Evolutionary conservation across 306 rosid genomes (phyloP), one percentile per base, ranked within the genome.

Genomic region (Trifolium pratense): DNA sequence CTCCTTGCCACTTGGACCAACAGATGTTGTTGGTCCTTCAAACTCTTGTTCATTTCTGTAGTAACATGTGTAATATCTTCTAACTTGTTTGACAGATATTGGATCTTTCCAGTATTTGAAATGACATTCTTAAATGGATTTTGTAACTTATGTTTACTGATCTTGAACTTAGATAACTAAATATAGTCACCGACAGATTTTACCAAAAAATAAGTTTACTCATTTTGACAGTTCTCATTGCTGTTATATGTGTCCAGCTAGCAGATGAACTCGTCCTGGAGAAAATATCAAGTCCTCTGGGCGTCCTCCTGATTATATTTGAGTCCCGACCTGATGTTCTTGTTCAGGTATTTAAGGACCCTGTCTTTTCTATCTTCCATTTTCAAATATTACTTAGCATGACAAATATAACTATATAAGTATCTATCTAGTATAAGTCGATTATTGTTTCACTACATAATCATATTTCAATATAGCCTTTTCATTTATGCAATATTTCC

Each of bases 281-380:
- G 81, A 91, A 88, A 61, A 57, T 73, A 20, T 85, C 95, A 0
- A 84, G 91, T 78, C 96, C 98, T 18, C 65, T 94, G 77, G 98
- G 98, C 26, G 98, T 94, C 20, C 85, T 94, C 16, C 77, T 94
- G 67, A 69, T 94, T 78, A 86, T 94, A 60, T 91, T 90, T 10
- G 98, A 94, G 83, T 94, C 97, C 64, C 96, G 96, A 66, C 98
- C 98, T 2, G 98, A 94, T 84, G 98, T 96, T 69, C 91, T 94
- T 63, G 98, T 91, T 76, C 98, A 94, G 91, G 98, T 91, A 51
- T 32, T 68, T 68, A 71, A 56, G 58, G 25, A 21, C 55, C 31
- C 68, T 69, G 42, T 71, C 61, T 43, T 23, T 25, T 74, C 20
- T 49, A n/a, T 49, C 66, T 51, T 69, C 21, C 37, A 15, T 62